Conservation (phyloP, 1,139 yeast genomes). For the Meyerozyma athensensis region DNA sequence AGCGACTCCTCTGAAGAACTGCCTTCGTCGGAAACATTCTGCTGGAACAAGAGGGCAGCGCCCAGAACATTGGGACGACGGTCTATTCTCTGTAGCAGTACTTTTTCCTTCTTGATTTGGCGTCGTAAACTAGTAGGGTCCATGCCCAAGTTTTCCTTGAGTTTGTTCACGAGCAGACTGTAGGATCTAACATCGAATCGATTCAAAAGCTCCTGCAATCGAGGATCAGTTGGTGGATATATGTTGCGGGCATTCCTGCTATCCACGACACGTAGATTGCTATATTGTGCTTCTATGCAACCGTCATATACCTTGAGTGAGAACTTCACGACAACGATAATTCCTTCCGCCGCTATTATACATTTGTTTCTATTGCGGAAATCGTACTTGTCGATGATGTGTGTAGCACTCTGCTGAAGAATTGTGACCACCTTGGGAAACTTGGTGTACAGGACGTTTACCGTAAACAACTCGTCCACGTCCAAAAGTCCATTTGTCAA, state of each 20-base stretch:
- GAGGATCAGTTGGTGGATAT: background rate
- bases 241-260: background rate
- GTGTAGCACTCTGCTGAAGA: background rate
- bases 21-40: background rate
- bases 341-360: background rate
- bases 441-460: background rate
- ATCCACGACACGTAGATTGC: background rate
- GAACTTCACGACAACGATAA: background rate
- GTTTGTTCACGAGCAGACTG: background rate
- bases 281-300: background rate
- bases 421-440: background rate
- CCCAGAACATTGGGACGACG: background rate
- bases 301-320: background rate
- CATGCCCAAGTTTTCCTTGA: background rate
- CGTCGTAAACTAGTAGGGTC: background rate
- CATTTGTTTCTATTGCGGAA: background rate
- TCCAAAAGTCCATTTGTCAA: background rate
- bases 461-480: background rate
- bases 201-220: background rate
- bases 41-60: background rate
- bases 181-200: background rate
- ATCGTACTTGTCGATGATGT: background rate
- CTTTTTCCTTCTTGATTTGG: background rate
- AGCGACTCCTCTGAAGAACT: background rate
- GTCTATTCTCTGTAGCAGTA: background rate